These are phyloP conservation scores for Fusarium pseudocircinatum DNA, from an alignment of 2,329 filamentous ascomycete species.

Conservation along the genomic window DNA sequence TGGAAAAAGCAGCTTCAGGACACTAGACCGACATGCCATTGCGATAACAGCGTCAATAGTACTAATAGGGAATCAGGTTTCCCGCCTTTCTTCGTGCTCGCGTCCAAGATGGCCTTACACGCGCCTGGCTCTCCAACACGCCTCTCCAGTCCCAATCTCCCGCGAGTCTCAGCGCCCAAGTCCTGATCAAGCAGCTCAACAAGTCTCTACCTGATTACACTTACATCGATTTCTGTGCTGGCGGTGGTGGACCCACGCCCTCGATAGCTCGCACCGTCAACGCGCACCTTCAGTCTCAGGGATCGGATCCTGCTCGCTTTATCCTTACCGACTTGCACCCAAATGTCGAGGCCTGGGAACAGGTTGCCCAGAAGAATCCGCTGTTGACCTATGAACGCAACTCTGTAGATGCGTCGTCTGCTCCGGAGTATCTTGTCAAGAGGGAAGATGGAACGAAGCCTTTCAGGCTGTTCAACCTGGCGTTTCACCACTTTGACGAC, in stretches of 20 bases:
- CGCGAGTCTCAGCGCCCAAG: conserved; percentile 66
- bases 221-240: conserved; percentile 80
- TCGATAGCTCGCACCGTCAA: conserved; percentile 70
- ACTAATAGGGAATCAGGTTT: conserved; percentile 59
- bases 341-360: conserved; percentile 68
- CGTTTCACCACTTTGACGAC: conserved; percentile 82
- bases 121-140: conserved; percentile 69
- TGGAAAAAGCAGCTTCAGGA: not conserved
- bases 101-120: conserved; percentile 71
- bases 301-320: conserved; percentile 58
- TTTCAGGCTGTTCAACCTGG: conserved; percentile 76
- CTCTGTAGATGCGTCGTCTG: conserved; percentile 72
- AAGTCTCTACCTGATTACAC: conserved; percentile 61
- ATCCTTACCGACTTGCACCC: conserved; percentile 74
- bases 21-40: not conserved
- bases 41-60: not conserved
- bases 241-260: conserved; percentile 76
- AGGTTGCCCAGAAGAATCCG: conserved; percentile 60
- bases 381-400: conserved; percentile 68
- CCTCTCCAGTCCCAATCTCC: conserved; percentile 68
- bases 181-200: conserved; percentile 63
- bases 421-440: conserved; percentile 60
- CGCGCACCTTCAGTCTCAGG: conserved; percentile 45
- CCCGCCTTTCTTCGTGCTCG: conserved; percentile 71
- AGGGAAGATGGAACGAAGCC: conserved; percentile 57